Conservation (phyloP, 352 stramenopile species). For the Phytopythium ostracodes region DNA sequence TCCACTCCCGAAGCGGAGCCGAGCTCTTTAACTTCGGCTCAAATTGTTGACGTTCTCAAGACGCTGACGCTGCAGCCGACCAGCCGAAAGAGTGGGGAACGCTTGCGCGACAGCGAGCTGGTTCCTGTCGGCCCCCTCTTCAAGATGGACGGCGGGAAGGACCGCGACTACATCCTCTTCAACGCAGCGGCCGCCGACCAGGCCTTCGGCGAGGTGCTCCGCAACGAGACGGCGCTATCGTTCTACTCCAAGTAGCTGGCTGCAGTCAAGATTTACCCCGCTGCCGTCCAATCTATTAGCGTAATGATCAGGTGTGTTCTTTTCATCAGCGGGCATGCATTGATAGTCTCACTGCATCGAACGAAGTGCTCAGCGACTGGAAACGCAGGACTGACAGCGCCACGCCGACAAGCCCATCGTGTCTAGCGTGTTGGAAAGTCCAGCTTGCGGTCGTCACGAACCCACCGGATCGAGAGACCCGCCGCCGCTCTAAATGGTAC, state of each 20-base stretch:
- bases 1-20: constrained; percentile 17
- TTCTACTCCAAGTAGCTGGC: constrained; percentile 60
- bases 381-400: neutral
- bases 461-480: neutral
- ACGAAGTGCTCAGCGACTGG: neutral
- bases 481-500: neutral
- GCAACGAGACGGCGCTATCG: constrained; percentile 69
- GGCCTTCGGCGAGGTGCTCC: constrained; percentile 69
- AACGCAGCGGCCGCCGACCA: constrained; percentile 72
- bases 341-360: too few species aligned
- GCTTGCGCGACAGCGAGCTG: constrained; percentile 34
- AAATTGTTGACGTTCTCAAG: constrained; percentile 27
- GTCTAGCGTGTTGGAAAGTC: neutral
- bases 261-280: neutral
- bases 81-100: constrained; percentile 16
- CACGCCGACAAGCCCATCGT: neutral
- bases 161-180: constrained; percentile 80
- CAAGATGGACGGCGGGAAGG: constrained; percentile 78
- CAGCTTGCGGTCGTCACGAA: neutral
- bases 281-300: neutral
- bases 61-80: constrained; percentile 25
- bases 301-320: neutral
- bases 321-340: neutral
- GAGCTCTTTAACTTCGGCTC: neutral
- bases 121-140: constrained; percentile 67